Evolutionary conservation across 495 filamentous ascomycete species (phyloP), one percentile per base, ranked within the genome.

Genomic region (Cenococcum geophilum): DNA sequence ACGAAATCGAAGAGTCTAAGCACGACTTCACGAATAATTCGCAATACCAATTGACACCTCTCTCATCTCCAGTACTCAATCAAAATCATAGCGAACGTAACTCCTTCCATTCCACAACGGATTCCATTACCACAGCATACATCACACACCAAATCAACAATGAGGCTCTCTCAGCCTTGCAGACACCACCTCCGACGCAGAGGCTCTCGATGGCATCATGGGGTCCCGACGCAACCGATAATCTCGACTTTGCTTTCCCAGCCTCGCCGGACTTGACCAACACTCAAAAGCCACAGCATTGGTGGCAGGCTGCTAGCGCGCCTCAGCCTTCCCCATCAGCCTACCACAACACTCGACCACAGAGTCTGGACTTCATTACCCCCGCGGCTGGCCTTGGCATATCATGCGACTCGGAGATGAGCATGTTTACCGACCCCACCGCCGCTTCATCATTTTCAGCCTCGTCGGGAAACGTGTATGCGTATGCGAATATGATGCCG

Each of bases 151-250:
- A 64, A 22, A 23, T 57, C 27, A 20, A 21, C 43, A 54, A 59
- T 63, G 64, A 53, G 61, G 65, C 68, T 68, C 64, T 65, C 21
- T 64, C 61, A 63, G 65, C 65, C 61, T 64, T 67, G 55, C 66
- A 69, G 34, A 71, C 68, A 52, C 68, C 63, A 55, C 66, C 66
- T 11, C 37, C 57, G 48, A 43, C 66, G 8, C 22, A 58, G 34
- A 48, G 48, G 16, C 52, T 67, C 14, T 18, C 43, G 32, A 59
- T 60, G 21, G 22, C 59, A n/a, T 23, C 68, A 51, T 71, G 68
- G 68, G 62, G 58, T 42, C 37, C 60, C 37, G 66, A 64, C 12
- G 52, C 66, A 16, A 49, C 52, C 27, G 25, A 55, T 45, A 59
- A 12, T 43, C 52, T 69, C 12, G 63, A 69, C n/a, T 66, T 64